Percentiles rank a stretch among this genome's conserved stretches.
These are phyloP conservation scores for Monosporozyma yasuniensis DNA, from an alignment of 805 yeast genomes.

Conservation along the genomic window DNA sequence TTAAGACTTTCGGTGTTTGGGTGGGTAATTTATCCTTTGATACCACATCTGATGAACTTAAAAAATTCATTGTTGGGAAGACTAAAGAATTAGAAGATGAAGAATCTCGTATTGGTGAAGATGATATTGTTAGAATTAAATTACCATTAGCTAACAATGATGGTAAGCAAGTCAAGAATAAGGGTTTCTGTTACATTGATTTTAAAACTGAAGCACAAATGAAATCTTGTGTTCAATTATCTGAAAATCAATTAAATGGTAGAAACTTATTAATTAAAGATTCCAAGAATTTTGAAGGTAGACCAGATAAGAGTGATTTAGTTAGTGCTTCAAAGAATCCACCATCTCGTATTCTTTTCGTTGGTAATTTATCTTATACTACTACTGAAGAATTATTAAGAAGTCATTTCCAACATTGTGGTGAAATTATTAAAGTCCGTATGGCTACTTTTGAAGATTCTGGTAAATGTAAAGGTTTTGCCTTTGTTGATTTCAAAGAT, in stretches of 20 bases:
- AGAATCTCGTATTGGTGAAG: constrained; percentile 37
- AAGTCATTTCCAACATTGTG: constrained; percentile 84
- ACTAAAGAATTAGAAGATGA: constrained; percentile 36
- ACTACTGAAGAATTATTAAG: constrained; percentile 72
- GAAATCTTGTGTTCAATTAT: constrained; percentile 50
- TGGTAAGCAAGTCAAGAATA: constrained; percentile 44
- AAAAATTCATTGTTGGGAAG: constrained; percentile 53
- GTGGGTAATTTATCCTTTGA: constrained; percentile 86
- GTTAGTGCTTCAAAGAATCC: constrained; percentile 59
- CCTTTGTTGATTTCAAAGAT: constrained; percentile 78
- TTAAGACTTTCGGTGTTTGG: constrained; percentile 74
- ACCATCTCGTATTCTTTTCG: constrained; percentile 81
- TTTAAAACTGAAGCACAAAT: constrained; percentile 54
- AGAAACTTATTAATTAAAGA: constrained; percentile 79
- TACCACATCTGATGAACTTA: constrained; percentile 66
- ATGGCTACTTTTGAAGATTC: constrained; percentile 98
- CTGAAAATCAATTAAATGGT: constrained; percentile 70
- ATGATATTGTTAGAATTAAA: constrained; percentile 65
- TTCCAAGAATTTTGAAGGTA: constrained; percentile 73
- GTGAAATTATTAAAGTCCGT: constrained; percentile 72
- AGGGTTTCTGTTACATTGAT: constrained; percentile 90
- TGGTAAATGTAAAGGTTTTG: constrained; percentile 95
- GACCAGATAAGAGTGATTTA: constrained; percentile 55
- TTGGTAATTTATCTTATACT: constrained; percentile 89
- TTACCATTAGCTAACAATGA: constrained; percentile 60